phyloP scores from a whole-genome alignment of 192 early-diverging fungal genomes.

The Coemansia erecta region DNA sequence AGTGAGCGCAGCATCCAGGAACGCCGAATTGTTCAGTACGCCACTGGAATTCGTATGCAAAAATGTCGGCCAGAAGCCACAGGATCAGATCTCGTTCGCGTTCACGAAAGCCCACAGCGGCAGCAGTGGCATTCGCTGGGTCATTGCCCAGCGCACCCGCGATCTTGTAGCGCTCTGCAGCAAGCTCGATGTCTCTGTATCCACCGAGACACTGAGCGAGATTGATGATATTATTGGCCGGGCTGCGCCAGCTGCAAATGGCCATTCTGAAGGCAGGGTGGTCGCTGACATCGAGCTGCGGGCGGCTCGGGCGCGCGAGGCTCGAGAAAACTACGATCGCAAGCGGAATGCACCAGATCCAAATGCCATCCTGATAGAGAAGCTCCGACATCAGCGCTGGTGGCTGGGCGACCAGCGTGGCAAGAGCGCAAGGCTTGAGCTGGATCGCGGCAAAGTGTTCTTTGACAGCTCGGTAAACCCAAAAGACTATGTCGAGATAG shows the following conservation, averaged over 20 bases:
- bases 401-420: background rate
- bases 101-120: conserved; percentile 10
- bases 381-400: conserved; percentile 23
- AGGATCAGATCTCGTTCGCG: conserved; percentile 14
- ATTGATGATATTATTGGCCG: conserved; percentile 14
- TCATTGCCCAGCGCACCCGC: conserved; percentile 30
- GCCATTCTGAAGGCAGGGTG: background rate
- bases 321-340: conserved; percentile 26
- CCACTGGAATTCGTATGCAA: conserved; percentile 14
- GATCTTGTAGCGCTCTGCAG: conserved; percentile 37
- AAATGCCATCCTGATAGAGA: conserved; percentile 10
- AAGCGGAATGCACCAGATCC: conserved; percentile 6
- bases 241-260: background rate
- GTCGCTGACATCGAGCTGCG: conserved; percentile 14
- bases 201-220: conserved; percentile 1
- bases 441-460: conserved; percentile 27
- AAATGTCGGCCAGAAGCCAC: background rate
- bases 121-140: background rate
- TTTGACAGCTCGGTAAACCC: conserved; percentile 35
- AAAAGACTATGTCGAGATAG: conserved; percentile 5
- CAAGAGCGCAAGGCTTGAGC: conserved; percentile 11
- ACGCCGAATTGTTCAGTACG: conserved; percentile 1
- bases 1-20: background rate
- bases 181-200: conserved; percentile 7
- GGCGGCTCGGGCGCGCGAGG: conserved; percentile 33